Base-by-base conservation (phyloP, 257 asterid species). In the Thymus quinquecostatus region DNA sequence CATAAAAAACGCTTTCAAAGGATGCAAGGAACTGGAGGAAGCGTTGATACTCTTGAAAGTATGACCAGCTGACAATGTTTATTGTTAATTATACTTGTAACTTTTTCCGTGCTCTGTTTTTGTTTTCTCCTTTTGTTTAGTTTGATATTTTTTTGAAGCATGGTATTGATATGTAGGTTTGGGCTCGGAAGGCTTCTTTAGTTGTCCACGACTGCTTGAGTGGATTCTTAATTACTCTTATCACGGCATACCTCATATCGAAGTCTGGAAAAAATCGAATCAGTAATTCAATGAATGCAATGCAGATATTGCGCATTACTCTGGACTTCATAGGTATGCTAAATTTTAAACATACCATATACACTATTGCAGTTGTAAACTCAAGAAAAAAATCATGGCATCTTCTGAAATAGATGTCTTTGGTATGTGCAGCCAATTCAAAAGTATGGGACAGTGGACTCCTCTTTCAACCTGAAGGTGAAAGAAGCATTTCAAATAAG, bases 41-140 rank as follows among this genome's bases (percentile, higher is more conserved):
- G 98, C 98, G 66, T 76, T 92, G 71, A 56, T 88, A 66, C 93
- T 95, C 64, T 78, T 95, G 75, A 95, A 95, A 80, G 99, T 95
- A 89, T 62, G 92, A 50, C 59, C 67, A 68, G 50, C 69, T 51
- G 10, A 28, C 67, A 29, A 27, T 70, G 70, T 51, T 68, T 51
- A 43, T 75, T 73, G 61, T 48, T 67, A 66, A 40, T 65, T 75
- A 67, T 74, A 57, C 57, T 64, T 72, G 72, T 75, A 36, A 40
- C 34, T 10, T 48, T 34, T 70, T 68, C 41, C 7, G 29, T 63
- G 36, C 38, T 41, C 41, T 44, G 3, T 57, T 43, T 40, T 10
- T n/a, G 10, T 36, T 21, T 40, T 41, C 50, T 30, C 77, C 40
- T 49, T 49, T 32, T 28, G 3, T 29, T 5, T 21, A 4, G 8